A percentile compares a stretch with the other conserved stretches of the same genome.
phyloP scores from a whole-genome alignment of 2,329 filamentous ascomycete species.

The Rhinocladiella similis region DNA sequence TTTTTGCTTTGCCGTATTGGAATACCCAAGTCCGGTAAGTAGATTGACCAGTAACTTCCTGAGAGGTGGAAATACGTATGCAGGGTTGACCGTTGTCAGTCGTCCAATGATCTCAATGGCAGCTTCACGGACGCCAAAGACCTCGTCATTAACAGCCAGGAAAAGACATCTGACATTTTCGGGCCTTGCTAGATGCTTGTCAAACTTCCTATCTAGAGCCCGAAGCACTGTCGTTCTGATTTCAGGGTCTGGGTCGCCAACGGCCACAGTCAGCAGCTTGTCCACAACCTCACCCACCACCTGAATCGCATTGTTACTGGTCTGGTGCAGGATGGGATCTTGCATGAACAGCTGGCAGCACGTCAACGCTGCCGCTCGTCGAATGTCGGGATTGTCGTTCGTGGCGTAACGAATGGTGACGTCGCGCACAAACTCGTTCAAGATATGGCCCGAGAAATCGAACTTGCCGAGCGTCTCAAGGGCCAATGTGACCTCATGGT shows the following conservation, averaged over 20 bases:
- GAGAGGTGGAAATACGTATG: constrained; percentile 93
- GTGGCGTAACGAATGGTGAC: constrained; percentile 98
- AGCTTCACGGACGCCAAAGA: constrained; percentile 88
- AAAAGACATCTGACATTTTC: constrained; percentile 97
- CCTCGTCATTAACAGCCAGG: constrained; percentile 91
- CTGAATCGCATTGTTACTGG: constrained; percentile 92
- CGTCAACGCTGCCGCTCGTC: constrained; percentile 90
- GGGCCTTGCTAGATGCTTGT: constrained; percentile 92
- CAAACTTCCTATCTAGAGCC: constrained; percentile 89
- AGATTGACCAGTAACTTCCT: constrained; percentile 95
- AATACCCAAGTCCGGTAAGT: constrained; percentile 93
- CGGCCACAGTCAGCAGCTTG: constrained; percentile 89
- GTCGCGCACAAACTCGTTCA: constrained; percentile 98
- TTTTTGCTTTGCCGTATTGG: constrained; percentile 89
- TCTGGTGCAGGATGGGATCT: constrained; percentile 97
- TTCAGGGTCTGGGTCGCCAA: constrained; percentile 85
- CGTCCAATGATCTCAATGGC: constrained; percentile 96
- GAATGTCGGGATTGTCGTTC: constrained; percentile 88
- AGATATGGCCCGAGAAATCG: constrained; percentile 84
- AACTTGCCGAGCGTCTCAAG: constrained; percentile 97
- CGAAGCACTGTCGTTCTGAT: constrained; percentile 87
- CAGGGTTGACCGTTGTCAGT: constrained; percentile 85
- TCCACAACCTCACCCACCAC: constrained; percentile 98
- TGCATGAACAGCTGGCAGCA: constrained; percentile 97
- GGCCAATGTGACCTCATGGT: constrained; percentile 86